Evolutionary conservation across 2,329 filamentous ascomycete species (phyloP).

Genomic region (Clarireedia homoeocarpa): DNA sequence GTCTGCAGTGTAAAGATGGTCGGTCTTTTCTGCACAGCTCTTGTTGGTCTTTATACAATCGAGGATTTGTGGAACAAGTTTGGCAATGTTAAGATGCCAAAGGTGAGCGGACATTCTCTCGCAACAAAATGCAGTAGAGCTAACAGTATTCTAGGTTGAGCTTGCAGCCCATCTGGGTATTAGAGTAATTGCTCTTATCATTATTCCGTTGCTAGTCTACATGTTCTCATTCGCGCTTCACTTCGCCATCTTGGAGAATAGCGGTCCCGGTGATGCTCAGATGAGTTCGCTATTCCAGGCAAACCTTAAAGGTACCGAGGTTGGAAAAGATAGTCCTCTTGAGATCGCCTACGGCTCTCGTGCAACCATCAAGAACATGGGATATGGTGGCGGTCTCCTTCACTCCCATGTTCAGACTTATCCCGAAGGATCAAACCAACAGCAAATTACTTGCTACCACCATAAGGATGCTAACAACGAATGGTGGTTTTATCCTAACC

Average conservation of each 20-base stretch:
- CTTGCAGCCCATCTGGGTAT: constrained; percentile 73
- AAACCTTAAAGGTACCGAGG: constrained; percentile 86
- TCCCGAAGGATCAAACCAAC: constrained; percentile 85
- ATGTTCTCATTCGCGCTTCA: constrained; percentile 93
- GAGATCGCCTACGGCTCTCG: constrained; percentile 86
- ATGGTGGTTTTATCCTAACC: constrained; percentile 98
- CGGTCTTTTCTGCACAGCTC: constrained; percentile 87
- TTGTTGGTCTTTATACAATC: constrained; percentile 90
- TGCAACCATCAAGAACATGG: constrained; percentile 97
- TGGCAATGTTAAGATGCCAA: constrained; percentile 84
- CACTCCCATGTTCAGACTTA: constrained; percentile 96
- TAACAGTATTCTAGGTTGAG: constrained; percentile 36
- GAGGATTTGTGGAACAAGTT: constrained; percentile 99
- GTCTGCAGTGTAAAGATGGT: constrained; percentile 99
- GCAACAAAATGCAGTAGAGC: not conserved
- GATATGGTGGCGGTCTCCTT: constrained; percentile 90
- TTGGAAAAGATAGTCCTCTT: constrained; percentile 88
- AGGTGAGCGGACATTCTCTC: constrained; percentile 40
- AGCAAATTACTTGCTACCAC: constrained; percentile 98
- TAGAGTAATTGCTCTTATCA: constrained; percentile 77
- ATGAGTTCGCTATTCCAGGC: constrained; percentile 99
- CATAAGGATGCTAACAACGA: constrained; percentile 99
- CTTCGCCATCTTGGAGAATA: constrained; percentile 88
- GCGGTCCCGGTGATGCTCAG: constrained; percentile 94
- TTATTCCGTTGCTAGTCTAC: constrained; percentile 86